phyloP scores from a whole-genome alignment of 176 grass and related monocot species.

The Bothriochloa decipiens region DNA sequence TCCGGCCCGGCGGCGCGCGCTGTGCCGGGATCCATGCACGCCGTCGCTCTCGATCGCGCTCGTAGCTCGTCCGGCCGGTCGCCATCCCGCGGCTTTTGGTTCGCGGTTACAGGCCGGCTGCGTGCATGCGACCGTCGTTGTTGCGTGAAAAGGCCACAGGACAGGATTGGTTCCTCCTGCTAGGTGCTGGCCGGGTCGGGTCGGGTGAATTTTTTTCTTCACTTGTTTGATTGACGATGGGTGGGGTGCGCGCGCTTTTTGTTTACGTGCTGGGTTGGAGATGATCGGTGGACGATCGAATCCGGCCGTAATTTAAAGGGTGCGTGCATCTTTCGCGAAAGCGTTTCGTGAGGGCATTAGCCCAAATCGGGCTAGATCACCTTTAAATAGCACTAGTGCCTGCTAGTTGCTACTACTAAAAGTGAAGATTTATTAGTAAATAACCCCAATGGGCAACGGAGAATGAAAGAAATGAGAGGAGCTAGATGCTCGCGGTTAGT shows the following conservation, averaged over 20 bases:
- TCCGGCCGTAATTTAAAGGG: slow-evolving; percentile 45
- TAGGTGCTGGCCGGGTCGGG: too few species aligned
- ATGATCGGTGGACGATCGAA: background rate
- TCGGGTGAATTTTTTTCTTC: too few species aligned
- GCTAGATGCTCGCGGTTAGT: slow-evolving; percentile 45
- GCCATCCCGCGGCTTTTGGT: background rate
- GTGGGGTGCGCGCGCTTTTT: background rate
- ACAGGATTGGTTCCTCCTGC: background rate
- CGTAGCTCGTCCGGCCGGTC: background rate
- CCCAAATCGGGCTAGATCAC: slow-evolving; percentile 28
- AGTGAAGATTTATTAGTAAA: background rate
- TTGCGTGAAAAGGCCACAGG: slow-evolving; percentile 14
- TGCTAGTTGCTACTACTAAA: background rate
- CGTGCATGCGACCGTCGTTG: background rate
- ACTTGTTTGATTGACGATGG: background rate
- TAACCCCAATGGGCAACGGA: background rate
- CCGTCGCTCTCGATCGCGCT: background rate
- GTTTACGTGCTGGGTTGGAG: slow-evolving; percentile 17
- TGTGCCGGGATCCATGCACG: background rate
- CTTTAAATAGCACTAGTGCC: slow-evolving; percentile 17
- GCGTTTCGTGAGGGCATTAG: slow-evolving; percentile 32
- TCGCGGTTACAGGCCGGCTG: background rate
- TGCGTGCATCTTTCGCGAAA: background rate
- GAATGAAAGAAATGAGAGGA: background rate
- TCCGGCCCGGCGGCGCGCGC: too few species aligned